Percentiles rank a stretch among this genome's conserved stretches.
These are phyloP conservation scores for Forsythia suspensa DNA, from an alignment of 257 asterid genomes.

Conservation along the genomic window DNA sequence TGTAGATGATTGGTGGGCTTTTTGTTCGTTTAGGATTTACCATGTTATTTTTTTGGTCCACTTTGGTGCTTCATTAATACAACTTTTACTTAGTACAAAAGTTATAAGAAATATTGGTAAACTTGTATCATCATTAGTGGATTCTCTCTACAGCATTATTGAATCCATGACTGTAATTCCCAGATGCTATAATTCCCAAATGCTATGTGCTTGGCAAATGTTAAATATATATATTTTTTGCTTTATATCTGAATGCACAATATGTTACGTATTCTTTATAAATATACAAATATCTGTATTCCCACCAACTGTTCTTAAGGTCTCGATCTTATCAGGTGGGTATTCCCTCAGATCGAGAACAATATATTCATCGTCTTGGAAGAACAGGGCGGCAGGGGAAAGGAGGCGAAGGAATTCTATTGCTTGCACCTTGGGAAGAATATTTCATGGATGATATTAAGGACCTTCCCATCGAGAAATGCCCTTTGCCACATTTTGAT, in stretches of 20 bases:
- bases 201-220: background rate
- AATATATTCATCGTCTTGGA: constrained; percentile 88
- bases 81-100: background rate
- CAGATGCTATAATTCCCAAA: background rate
- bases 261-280: background rate
- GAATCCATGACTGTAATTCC: background rate
- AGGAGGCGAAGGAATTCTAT: constrained; percentile 69
- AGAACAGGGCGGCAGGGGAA: constrained; percentile 94
- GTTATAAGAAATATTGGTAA: background rate
- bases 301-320: background rate
- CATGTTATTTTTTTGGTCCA: background rate
- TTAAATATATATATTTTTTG: no score
- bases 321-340: constrained; percentile 51
- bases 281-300: background rate
- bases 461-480: constrained; percentile 75
- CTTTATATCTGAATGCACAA: background rate
- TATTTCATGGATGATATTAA: constrained; percentile 73
- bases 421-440: constrained; percentile 95
- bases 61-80: no score
- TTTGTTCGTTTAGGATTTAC: background rate
- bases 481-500: constrained; percentile 42
- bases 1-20: background rate
- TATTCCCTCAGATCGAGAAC: constrained; percentile 78
- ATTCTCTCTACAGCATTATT: no score
- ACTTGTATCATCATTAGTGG: background rate